Percentiles rank a stretch among this genome's conserved stretches.
phyloP scores from a whole-genome alignment of 805 yeast species.

The Candida suzukii region DNA sequence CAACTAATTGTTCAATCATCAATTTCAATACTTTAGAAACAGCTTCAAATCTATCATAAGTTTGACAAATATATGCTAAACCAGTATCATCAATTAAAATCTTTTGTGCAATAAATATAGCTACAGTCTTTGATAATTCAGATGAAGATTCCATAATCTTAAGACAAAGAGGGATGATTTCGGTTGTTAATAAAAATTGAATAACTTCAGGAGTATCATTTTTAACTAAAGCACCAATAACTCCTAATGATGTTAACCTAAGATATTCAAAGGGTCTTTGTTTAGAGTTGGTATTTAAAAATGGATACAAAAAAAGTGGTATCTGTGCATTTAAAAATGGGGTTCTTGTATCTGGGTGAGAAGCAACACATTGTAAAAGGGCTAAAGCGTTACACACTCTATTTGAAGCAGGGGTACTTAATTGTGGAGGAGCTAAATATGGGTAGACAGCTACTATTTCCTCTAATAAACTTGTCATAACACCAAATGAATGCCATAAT shows the following conservation, averaged over 20 bases:
- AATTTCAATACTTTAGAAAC: conserved; percentile 77
- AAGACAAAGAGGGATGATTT: conserved; percentile 89
- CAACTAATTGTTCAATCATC: conserved; percentile 83
- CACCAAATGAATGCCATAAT: conserved; percentile 94
- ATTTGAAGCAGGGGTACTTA: conserved; percentile 82
- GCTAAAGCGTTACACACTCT: conserved; percentile 95
- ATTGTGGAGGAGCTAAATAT: conserved; percentile 74
- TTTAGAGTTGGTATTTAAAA: conserved; percentile 84
- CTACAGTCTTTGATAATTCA: conserved; percentile 91
- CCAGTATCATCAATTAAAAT: conserved; percentile 90
- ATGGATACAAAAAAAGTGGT: conserved; percentile 89
- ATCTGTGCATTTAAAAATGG: conserved; percentile 84
- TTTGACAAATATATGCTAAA: conserved; percentile 85
- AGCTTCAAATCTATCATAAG: conserved; percentile 90
- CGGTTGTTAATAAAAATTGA: conserved; percentile 86
- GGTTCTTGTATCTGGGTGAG: conserved; percentile 84
- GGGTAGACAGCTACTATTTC: conserved; percentile 92
- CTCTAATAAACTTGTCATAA: conserved; percentile 83
- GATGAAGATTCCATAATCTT: conserved; percentile 94
- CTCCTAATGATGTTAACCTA: conserved; percentile 89
- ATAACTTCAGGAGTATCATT: conserved; percentile 95
- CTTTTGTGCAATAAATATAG: conserved; percentile 91
- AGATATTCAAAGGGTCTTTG: conserved; percentile 91
- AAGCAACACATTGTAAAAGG: conserved; percentile 91
- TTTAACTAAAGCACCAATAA: conserved; percentile 92